Evolutionary conservation across 2,329 filamentous ascomycete species (phyloP), one percentile per base, ranked within the genome.

Genomic region (Hypoxylon sp.): DNA sequence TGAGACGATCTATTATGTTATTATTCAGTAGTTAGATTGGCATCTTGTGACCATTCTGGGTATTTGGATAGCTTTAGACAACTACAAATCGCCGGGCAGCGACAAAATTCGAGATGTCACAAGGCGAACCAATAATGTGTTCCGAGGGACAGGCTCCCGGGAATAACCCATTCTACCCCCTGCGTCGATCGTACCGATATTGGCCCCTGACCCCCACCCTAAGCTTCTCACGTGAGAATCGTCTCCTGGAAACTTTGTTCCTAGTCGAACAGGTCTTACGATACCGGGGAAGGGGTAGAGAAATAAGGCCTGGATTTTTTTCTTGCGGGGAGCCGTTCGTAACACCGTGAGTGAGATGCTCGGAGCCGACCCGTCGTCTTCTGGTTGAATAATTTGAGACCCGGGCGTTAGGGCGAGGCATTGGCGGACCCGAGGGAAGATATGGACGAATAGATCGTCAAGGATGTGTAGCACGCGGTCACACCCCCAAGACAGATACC

Each of bases 121-220:
- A 25, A 54, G 54, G 10, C 57, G 22, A 67, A 64, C 64, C 63
- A 64, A 62, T 67, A n/a, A 59, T 61, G 49, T 25, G 46, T 35
- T 56, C 67, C 61, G 55, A 65, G 58, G 50, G 56, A 62, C 61
- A 55, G 57, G 61, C 49, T 60, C 61, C 33, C 64, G 69, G 69
- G 42, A 70, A 72, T 68, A 66, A 68, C 20, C 44, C 48, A 66
- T 57, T 53, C 40, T 44, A 61, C 51, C 54, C 69, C 69, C 67
- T 72, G 69, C 54, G 69, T 70, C 69, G 69, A 72, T 70, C 69
- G 58, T 66, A 61, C 64, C 61, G 59, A 64, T 64, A 63, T 50
- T 65, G 57, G 61, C 61, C 33, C 25, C 44, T 70, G 69, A 72
- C 69, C 69, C 69, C 69, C 69, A 72, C 69, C 22, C 37, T 33